phyloP scores from a whole-genome alignment of 768 basidiomycete genomes.

The Pholiota molesta region DNA sequence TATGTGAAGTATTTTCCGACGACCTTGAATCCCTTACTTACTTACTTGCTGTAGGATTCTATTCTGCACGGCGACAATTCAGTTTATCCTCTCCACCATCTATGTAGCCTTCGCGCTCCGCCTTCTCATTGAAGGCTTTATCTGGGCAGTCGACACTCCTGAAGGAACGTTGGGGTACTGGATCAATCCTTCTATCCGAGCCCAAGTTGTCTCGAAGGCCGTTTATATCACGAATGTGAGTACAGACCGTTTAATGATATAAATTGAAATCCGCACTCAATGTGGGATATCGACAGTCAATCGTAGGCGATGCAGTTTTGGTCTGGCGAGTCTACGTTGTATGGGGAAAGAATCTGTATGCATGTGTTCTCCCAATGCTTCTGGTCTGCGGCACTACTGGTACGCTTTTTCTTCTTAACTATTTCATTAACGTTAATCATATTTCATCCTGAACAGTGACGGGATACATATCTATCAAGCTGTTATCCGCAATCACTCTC shows the following conservation, averaged over 20 bases:
- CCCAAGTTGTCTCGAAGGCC: slow-evolving; percentile 6
- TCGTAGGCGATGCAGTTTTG: slow-evolving; percentile 21
- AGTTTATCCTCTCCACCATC: slow-evolving; percentile 20
- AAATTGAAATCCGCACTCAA: too few relatives aligned
- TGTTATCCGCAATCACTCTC: neutral
- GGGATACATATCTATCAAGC: neutral
- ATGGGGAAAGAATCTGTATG: slow-evolving; percentile 17
- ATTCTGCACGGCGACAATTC: slow-evolving; percentile 8
- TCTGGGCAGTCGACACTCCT: slow-evolving; percentile 5
- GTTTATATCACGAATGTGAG: slow-evolving; percentile 6
- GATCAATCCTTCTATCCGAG: neutral
- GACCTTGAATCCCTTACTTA: too few relatives aligned
- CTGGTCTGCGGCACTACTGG: neutral
- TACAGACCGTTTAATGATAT: too few relatives aligned
- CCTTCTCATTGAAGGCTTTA: slow-evolving; percentile 15
- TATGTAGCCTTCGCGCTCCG: slow-evolving; percentile 14
- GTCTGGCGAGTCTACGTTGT: slow-evolving; percentile 25
- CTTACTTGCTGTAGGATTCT: slow-evolving; percentile 14
- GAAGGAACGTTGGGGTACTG: neutral
- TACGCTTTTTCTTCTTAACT: neutral
- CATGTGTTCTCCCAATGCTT: slow-evolving; percentile 10
- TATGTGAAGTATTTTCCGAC: too few relatives aligned
- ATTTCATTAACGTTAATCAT: too few relatives aligned
- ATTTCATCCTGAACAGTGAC: neutral
- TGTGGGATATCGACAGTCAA: slow-evolving; percentile 8